Base-by-base conservation (phyloP, 2,329 filamentous ascomycete genomes). In the Hypoxylon sp. region DNA sequence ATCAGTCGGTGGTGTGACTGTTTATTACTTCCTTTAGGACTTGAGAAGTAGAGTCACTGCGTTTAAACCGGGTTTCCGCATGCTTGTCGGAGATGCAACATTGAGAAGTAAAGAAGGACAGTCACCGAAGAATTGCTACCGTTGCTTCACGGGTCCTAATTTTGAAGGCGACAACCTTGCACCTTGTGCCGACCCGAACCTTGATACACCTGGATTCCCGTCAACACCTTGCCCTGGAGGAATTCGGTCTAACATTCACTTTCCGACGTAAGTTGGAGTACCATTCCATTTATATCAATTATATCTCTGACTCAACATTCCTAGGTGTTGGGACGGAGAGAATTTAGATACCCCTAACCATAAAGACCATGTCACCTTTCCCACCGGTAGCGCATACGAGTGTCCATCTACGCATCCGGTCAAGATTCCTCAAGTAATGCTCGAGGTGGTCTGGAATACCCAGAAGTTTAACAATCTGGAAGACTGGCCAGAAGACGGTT, bases 351-450 rank as follows among this genome's bases (percentile, higher is more conserved):
- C 79, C 2, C 61, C 79, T 0, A 80, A 86, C 71, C 83, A 86
- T 74, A 80, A 80, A 51, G 83, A 76, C 21, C 86, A 88, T 68
- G 81, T 87, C 69, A 77, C 80, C 80, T 87, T 87, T 65, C 85
- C 85, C 5, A 74, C 56, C 52, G 74, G 8, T 15, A 72, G 69
- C 2, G 74, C 72, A n/a, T 78, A 75, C 17, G 74, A 80, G 46
- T 88, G 86, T 71, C 85, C 85, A 5, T 69, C 70, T 7, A 79
- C 79, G 1, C 84, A 87, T 72, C 86, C 86, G 0, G 81, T 83
- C 5, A 86, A 85, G 66, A 78, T 88, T 6, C 81, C 87, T 19
- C 87, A 87, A 29, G 81, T 91, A 62, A 89, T 90, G 80, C 87
- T 82, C 73, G 88, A 89, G 77, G 83, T 88, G 60, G 83, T 87